These are phyloP conservation scores for Phaeophleospora eucalypticola DNA, from an alignment of 2,329 filamentous ascomycete genomes.

Conservation along the genomic window DNA sequence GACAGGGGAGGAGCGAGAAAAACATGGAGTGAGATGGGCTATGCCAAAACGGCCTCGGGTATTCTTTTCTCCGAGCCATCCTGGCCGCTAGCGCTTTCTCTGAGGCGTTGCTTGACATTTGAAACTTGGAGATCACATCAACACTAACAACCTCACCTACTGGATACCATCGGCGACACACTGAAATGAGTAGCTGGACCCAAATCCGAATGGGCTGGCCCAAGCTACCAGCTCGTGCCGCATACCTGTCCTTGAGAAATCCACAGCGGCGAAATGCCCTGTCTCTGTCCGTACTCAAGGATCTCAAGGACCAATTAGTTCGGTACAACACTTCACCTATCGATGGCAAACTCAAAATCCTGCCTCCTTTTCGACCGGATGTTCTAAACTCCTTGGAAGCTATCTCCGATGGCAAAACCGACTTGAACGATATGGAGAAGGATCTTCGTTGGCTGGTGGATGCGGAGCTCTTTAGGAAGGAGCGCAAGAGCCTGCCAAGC, in stretches of 20 bases:
- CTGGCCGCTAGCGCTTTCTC: too few species aligned
- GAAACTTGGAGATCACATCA: too few species aligned
- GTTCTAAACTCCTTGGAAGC: conserved; percentile 13
- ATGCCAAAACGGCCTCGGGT: too few species aligned
- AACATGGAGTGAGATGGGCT: too few species aligned
- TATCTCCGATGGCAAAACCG: not conserved
- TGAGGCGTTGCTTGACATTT: too few species aligned
- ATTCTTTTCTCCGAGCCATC: too few species aligned
- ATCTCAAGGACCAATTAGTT: conserved; percentile 14
- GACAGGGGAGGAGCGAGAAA: too few species aligned
- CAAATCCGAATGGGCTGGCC: conserved; percentile 7
- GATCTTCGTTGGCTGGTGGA: conserved; percentile 14
- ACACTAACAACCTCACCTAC: too few species aligned
- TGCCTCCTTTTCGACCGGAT: conserved; percentile 13
- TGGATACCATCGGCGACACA: too few species aligned
- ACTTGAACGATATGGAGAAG: not conserved
- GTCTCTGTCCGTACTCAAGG: conserved; percentile 11
- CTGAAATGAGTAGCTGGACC: too few species aligned
- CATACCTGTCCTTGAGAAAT: conserved; percentile 15
- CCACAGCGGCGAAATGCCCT: conserved; percentile 16
- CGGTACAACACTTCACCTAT: conserved; percentile 16
- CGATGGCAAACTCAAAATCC: conserved; percentile 13
- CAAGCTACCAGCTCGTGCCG: conserved; percentile 15
- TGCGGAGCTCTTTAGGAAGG: conserved; percentile 6
- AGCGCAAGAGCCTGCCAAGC: conserved; percentile 14